A percentile compares a stretch with the other conserved stretches of the same genome.
Evolutionary conservation across 345 rosid genomes (phyloP).

Genomic region (Nasturtium officinale): DNA sequence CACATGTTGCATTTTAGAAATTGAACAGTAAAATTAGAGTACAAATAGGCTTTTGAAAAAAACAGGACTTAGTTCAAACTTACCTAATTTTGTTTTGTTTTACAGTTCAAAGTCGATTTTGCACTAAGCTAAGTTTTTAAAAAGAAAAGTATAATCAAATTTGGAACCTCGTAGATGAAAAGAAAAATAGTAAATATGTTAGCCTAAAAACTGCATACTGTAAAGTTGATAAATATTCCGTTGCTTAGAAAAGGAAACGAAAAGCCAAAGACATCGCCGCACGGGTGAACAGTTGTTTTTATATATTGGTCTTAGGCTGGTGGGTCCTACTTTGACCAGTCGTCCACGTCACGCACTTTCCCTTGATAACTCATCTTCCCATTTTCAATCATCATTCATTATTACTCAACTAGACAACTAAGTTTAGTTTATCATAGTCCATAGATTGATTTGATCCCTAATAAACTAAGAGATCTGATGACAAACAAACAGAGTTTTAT

Average conservation of each 20-base stretch:
- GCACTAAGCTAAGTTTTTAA: background rate
- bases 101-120: background rate
- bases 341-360: constrained; percentile 39
- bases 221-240: background rate
- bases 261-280: constrained; percentile 38
- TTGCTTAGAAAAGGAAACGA: background rate
- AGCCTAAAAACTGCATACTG: background rate
- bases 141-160: background rate
- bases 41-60: background rate
- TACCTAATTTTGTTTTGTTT: background rate
- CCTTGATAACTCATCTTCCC: constrained; percentile 4
- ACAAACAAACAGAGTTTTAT: background rate
- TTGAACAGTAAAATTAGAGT: background rate
- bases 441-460: background rate
- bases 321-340: constrained; percentile 36
- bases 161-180: background rate
- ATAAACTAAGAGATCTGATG: background rate
- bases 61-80: background rate
- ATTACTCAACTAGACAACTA: constrained; percentile 13
- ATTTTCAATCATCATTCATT: background rate
- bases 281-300: constrained; percentile 26
- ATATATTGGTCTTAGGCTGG: background rate
- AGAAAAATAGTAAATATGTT: background rate
- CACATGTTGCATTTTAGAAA: background rate
- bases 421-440: background rate